A percentile compares a stretch with the other conserved stretches of the same genome.
Conservation (phyloP, 208 protist genomes). For the Angomonas deanei region DNA sequence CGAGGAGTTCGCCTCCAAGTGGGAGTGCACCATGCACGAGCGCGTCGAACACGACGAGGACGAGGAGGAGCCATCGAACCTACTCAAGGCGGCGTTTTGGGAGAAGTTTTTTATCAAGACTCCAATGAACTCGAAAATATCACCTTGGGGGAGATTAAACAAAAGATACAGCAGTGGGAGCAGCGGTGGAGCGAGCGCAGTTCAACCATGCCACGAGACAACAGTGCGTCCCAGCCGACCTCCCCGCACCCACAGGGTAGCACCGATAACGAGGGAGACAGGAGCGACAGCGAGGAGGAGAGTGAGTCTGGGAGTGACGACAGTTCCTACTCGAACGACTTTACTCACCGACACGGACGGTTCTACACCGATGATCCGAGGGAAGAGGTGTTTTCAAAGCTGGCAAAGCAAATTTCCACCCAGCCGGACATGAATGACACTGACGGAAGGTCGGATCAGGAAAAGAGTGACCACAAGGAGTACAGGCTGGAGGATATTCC, state of each 20-base stretch:
- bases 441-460: too few species aligned
- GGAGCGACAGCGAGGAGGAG: not conserved
- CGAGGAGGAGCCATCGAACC: not conserved
- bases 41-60: conserved; percentile 5
- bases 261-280: not conserved
- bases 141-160: not conserved
- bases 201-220: not conserved
- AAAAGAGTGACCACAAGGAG: too few species aligned
- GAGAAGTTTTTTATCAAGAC: not conserved
- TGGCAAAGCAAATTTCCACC: too few species aligned
- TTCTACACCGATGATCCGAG: too few species aligned
- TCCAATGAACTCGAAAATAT: not conserved
- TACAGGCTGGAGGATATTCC: not conserved
- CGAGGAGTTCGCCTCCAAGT: conserved; percentile 22
- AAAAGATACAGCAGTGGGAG: not conserved
- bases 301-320: too few species aligned
- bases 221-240: too few species aligned
- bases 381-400: too few species aligned
- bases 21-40: conserved; percentile 29
- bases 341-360: too few species aligned
- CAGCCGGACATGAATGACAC: too few species aligned
- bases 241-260: too few species aligned
- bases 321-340: too few species aligned
- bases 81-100: not conserved
- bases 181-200: not conserved